phyloP scores from a whole-genome alignment of 768 basidiomycete species.

The Lentinula sp. region DNA sequence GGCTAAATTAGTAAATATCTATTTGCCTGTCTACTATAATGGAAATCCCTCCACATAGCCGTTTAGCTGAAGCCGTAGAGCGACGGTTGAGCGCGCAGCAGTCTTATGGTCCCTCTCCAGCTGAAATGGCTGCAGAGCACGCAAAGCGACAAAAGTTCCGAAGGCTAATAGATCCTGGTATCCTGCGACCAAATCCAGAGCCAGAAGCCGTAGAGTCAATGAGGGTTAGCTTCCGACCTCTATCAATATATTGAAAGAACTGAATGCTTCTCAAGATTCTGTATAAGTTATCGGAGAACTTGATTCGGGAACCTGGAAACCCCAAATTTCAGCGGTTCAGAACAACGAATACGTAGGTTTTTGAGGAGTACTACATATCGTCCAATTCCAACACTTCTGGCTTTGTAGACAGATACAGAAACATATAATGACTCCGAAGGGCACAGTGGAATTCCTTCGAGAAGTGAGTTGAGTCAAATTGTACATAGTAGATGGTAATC shows the following conservation, averaged over 20 bases:
- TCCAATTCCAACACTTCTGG: not conserved
- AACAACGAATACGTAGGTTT: conserved; percentile 47
- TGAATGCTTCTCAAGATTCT: conserved; percentile 11
- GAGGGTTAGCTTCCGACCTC: conserved; percentile 37
- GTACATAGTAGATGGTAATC: conserved; percentile 1
- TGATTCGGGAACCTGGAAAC: conserved; percentile 68
- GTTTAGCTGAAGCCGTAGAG: conserved; percentile 9
- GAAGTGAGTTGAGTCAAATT: conserved; percentile 44
- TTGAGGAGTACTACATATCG: conserved; percentile 34
- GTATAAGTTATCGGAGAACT: conserved; percentile 69
- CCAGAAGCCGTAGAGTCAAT: conserved; percentile 55
- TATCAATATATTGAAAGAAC: conserved; percentile 4
- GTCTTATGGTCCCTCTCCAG: conserved; percentile 24
- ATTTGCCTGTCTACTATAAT: no score
- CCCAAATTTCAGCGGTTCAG: conserved; percentile 72
- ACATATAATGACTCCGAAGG: conserved; percentile 67
- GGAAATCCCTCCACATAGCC: not conserved
- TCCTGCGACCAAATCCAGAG: conserved; percentile 63
- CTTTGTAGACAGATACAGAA: conserved; percentile 10
- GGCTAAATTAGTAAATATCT: no score
- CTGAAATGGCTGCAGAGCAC: conserved; percentile 44
- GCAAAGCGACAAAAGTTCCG: conserved; percentile 69
- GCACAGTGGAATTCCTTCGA: conserved; percentile 75
- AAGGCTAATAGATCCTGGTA: conserved; percentile 74
- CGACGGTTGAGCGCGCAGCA: conserved; percentile 28